These are phyloP conservation scores for Penicillium diatomitis DNA, from an alignment of 495 filamentous ascomycete species.

Conservation along the genomic window DNA sequence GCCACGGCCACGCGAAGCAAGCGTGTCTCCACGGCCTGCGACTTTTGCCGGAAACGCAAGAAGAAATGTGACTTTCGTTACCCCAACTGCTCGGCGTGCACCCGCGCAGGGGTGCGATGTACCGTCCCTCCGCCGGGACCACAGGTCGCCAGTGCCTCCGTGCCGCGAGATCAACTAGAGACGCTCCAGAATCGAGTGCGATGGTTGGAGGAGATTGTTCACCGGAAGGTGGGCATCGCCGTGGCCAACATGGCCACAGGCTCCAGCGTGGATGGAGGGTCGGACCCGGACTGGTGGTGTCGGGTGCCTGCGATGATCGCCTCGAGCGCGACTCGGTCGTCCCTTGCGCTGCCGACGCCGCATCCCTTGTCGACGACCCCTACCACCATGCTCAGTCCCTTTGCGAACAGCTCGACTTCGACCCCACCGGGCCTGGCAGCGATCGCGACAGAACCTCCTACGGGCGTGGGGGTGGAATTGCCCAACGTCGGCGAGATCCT, in stretches of 20 bases:
- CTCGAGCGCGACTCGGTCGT: constrained; percentile 15
- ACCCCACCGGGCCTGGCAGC: constrained; percentile 10
- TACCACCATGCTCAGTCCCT: constrained; percentile 14
- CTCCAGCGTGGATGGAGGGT: constrained; percentile 27
- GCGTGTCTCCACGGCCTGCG: constrained; percentile 41
- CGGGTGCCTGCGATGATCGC: constrained; percentile 35
- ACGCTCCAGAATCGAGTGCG: constrained; percentile 43
- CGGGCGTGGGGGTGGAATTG: constrained; percentile 23
- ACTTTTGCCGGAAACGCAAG: constrained; percentile 45
- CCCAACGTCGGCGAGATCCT: constrained; percentile 40
- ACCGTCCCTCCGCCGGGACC: constrained; percentile 37
- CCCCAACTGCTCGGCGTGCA: constrained; percentile 44
- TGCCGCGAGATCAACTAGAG: constrained; percentile 41
- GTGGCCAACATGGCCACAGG: constrained; percentile 29
- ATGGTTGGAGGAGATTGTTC: constrained; percentile 40
- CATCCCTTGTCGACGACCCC: too few relatives aligned
- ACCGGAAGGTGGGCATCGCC: constrained; percentile 27
- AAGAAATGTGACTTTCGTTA: constrained; percentile 49
- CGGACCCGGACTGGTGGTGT: constrained; percentile 35
- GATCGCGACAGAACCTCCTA: constrained; percentile 11
- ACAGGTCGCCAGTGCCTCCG: constrained; percentile 32
- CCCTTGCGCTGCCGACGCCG: background rate
- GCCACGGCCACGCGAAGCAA: constrained; percentile 22
- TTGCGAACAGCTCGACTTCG: constrained; percentile 17
- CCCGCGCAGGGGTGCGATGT: constrained; percentile 42